Conservation (phyloP, 2,329 filamentous ascomycete genomes). For the Epichloe typhina region DNA sequence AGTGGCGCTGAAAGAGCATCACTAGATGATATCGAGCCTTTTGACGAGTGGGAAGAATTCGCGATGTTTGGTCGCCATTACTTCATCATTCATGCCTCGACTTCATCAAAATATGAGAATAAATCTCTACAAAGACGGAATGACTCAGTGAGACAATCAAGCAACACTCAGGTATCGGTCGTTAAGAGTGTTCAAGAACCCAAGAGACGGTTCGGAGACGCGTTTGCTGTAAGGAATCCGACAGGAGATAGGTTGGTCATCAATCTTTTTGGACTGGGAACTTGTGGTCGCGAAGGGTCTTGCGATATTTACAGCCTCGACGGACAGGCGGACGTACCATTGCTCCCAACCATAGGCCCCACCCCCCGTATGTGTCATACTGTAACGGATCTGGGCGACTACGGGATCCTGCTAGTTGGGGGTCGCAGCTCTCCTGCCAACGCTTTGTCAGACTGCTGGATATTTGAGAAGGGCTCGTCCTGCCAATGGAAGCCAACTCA, state of each 20-base stretch:
- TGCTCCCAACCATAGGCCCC: conserved; percentile 19
- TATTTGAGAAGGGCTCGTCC: conserved; percentile 39
- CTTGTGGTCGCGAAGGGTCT: conserved; percentile 31
- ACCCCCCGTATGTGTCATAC: conserved; percentile 58
- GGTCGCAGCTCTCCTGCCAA: conserved; percentile 65
- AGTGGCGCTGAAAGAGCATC: conserved; percentile 40
- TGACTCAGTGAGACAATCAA: not conserved
- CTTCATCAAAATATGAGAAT: not conserved
- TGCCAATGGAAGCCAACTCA: conserved; percentile 49
- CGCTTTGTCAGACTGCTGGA: conserved; percentile 62
- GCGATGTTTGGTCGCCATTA: conserved; percentile 76
- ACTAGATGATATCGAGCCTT: conserved; percentile 63
- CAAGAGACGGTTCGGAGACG: conserved; percentile 47
- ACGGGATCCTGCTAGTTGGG: conserved; percentile 54
- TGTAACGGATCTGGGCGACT: conserved; percentile 48
- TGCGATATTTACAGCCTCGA: conserved; percentile 34
- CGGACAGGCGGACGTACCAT: conserved; percentile 9
- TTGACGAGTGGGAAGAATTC: conserved; percentile 96
- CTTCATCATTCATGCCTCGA: conserved; percentile 54
- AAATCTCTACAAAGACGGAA: too few relatives aligned
- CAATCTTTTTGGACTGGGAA: conserved; percentile 31
- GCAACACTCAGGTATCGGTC: conserved; percentile 5
- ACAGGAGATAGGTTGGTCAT: conserved; percentile 31
- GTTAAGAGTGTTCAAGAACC: conserved; percentile 8
- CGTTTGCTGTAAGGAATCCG: conserved; percentile 27